Base-by-base conservation (phyloP, 176 grass and related monocot species). In the Oropetium thomaeum region DNA sequence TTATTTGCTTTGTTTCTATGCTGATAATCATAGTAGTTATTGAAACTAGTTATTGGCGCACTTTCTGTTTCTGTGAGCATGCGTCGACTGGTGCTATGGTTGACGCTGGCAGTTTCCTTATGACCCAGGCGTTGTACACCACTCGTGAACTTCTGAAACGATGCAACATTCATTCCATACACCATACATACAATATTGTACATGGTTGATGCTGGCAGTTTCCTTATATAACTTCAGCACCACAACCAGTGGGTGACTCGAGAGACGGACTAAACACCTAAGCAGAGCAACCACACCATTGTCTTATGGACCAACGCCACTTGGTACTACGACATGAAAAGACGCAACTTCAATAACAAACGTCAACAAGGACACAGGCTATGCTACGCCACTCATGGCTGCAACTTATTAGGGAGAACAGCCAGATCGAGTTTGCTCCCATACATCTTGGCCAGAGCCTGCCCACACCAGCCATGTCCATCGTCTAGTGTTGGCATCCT, bases 401-500 rank as follows among this genome's bases (percentile, higher is more conserved):
- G 83, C 68, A 86, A 15, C 74, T 93, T 84, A 83, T 82, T 87
- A 0, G 90, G 84, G 4, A 87, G 29, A 58, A 65, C 34, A 30
- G 69, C 81, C 34, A 93, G 68, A 69, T 87, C 84, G 10, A 93
- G 62, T 8, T 63, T 55, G 4, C 81, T 70, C 10, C 87, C 84
- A 62, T 79, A 71, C 69, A 75, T 82, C 77, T 85, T 82, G 0
- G 81, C 58, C 4, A 90, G 87, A 52, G 84, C 83, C 64, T 87
- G 84, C 37, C 87, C 84, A 0, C 87, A 89, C 90, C 87, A 87
- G 22, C 77, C 84, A 57, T 89, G 87, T 1, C 87, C 87, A 22
- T 93, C 81, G 1, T 89, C 90, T 47, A 93, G 65, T 1, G 84
- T 93, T 9, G 87, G 90, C 90, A 87, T 87, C 65, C 81, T 90